phyloP scores from a whole-genome alignment of 2,329 filamentous ascomycete genomes.

The Aspergillus glaucus region DNA sequence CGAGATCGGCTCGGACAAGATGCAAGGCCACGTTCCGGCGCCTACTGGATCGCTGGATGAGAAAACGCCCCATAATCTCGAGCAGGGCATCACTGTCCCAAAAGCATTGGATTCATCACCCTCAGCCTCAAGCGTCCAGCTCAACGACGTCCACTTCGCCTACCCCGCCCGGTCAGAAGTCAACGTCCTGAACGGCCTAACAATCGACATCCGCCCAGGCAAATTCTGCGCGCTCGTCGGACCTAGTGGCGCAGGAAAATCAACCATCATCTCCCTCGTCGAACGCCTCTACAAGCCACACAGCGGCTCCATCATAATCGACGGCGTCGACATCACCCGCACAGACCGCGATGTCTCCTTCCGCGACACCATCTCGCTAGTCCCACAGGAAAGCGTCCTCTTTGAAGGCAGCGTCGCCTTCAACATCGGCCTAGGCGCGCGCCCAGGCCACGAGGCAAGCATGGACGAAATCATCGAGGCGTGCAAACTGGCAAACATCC shows the following conservation, averaged over 20 bases:
- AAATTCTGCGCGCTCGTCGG: slow-evolving; percentile 61
- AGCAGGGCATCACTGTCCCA: no score
- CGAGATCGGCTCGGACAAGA: slow-evolving; percentile 20
- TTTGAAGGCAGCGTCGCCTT: slow-evolving; percentile 44
- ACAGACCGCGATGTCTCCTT: slow-evolving; percentile 40
- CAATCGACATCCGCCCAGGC: slow-evolving; percentile 51
- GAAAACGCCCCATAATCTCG: slow-evolving; percentile 15
- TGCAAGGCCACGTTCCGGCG: slow-evolving; percentile 11
- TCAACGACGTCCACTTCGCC: slow-evolving; percentile 57
- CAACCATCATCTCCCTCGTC: slow-evolving; percentile 53
- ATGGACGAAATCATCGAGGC: slow-evolving; percentile 60
- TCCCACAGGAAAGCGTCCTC: slow-evolving; percentile 44
- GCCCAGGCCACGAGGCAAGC: slow-evolving; percentile 50
- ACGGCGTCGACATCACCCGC: slow-evolving; percentile 48
- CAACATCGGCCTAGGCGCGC: slow-evolving; percentile 41
- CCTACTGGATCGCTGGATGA: slow-evolving; percentile 14
- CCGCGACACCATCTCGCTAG: slow-evolving; percentile 41
- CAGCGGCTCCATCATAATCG: slow-evolving; percentile 33
- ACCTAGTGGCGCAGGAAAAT: slow-evolving; percentile 61
- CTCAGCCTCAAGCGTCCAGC: slow-evolving; percentile 37
- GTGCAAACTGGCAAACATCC: slow-evolving; percentile 63
- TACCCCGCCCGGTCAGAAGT: slow-evolving; percentile 59
- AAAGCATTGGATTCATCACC: slow-evolving; percentile 14
- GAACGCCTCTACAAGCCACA: slow-evolving; percentile 48
- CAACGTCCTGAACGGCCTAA: slow-evolving; percentile 52